phyloP scores from a whole-genome alignment of 805 yeast species.

The Metschnikowia hibisci region DNA sequence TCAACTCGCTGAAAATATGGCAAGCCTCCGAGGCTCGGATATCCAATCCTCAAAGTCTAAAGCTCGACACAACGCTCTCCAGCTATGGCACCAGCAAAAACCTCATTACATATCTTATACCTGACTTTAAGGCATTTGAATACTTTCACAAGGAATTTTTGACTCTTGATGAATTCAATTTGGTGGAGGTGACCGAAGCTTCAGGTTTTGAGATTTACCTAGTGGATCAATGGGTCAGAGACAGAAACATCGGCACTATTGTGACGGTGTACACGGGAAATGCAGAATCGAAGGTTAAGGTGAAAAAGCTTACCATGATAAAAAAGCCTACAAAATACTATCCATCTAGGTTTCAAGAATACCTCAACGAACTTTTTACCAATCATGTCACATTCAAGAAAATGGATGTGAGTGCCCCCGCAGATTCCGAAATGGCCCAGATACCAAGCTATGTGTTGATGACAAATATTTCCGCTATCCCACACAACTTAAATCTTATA shows the following conservation, averaged over 20 bases:
- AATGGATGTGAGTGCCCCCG: constrained; percentile 16
- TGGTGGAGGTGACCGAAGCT: constrained; percentile 45
- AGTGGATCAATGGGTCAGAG: constrained; percentile 92
- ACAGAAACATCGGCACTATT: constrained; percentile 60
- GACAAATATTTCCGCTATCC: constrained; percentile 77
- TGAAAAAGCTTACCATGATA: constrained; percentile 51
- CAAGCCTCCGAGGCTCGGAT: not conserved
- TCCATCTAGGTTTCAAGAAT: constrained; percentile 51
- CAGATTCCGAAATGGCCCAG: constrained; percentile 15
- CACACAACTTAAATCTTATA: constrained; percentile 67
- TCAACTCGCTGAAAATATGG: not conserved
- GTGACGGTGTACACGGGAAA: constrained; percentile 88
- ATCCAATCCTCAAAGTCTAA: not conserved
- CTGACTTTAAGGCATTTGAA: constrained; percentile 55
- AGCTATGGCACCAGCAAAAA: constrained; percentile 9
- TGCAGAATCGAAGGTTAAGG: constrained; percentile 56
- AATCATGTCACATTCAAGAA: constrained; percentile 68
- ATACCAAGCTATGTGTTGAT: constrained; percentile 53
- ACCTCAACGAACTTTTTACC: constrained; percentile 61
- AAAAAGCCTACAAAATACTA: constrained; percentile 46
- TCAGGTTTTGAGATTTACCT: constrained; percentile 84
- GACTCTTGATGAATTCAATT: constrained; percentile 31
- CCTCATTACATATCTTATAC: constrained; percentile 43
- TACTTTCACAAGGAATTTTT: constrained; percentile 40
- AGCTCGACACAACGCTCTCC: not conserved